Evolutionary conservation across 177 flowering plant genomes (phyloP).

Genomic region (Vitis hybrid): DNA sequence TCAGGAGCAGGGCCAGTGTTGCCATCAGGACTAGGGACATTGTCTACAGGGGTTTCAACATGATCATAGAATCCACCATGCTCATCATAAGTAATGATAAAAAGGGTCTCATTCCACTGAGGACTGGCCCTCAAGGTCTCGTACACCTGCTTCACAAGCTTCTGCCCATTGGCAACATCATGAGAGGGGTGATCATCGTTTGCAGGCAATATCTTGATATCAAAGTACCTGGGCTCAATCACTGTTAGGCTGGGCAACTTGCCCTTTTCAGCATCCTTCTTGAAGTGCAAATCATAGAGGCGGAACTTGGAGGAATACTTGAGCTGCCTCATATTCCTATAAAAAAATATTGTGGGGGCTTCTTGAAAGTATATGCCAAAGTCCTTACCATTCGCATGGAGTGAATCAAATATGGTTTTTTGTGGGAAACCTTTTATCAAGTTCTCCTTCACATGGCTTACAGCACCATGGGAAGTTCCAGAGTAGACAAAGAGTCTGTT

Average conservation of each 20-base stretch:
- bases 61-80: conserved; percentile 83
- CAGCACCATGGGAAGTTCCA: conserved; percentile 79
- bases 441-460: conserved; percentile 58
- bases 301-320: conserved; percentile 65
- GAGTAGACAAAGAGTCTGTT: conserved; percentile 71
- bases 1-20: conserved; percentile 63
- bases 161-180: conserved; percentile 78
- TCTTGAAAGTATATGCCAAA: conserved; percentile 70
- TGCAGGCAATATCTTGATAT: conserved; percentile 49
- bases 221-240: conserved; percentile 75
- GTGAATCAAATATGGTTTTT: conserved; percentile 65
- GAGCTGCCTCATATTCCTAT: conserved; percentile 61
- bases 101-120: conserved; percentile 72
- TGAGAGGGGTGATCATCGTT: conserved; percentile 83
- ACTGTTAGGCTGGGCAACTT: conserved; percentile 61
- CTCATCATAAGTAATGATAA: conserved; percentile 73
- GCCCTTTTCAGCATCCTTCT: conserved; percentile 57
- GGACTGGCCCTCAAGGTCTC: conserved; percentile 68
- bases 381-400: conserved; percentile 46
- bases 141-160: conserved; percentile 69
- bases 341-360: conserved; percentile 63
- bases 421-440: conserved; percentile 66
- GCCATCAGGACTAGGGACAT: conserved; percentile 73
- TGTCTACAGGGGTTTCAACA: conserved; percentile 58
- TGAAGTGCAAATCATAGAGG: conserved; percentile 48